A percentile compares a stretch with the other conserved stretches of the same genome.
Evolutionary conservation across 768 basidiomycete genomes (phyloP).

Genomic region (Tricholoma matsutake): DNA sequence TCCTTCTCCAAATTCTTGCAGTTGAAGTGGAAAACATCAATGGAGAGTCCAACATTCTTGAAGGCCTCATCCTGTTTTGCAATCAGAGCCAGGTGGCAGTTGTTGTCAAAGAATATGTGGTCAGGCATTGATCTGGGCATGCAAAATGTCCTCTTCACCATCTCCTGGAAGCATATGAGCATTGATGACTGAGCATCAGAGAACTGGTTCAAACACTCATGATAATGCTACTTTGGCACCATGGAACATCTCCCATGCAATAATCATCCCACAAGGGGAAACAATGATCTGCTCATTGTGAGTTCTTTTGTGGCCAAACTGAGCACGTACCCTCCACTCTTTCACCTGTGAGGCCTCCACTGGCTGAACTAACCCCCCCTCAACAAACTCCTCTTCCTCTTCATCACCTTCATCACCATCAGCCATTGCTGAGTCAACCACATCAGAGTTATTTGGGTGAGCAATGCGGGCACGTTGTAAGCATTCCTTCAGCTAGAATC

Average conservation of each 20-base stretch:
- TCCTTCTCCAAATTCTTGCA: conserved; percentile 28
- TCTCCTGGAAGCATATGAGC: conserved; percentile 9
- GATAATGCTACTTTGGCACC: conserved; percentile 22
- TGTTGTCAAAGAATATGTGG: conserved; percentile 29
- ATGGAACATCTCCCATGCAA: conserved; percentile 28
- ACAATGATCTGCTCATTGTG: conserved; percentile 35
- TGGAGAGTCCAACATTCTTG: conserved; percentile 20
- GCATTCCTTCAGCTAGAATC: conserved; percentile 16
- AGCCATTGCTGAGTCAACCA: neutral
- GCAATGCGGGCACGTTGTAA: neutral
- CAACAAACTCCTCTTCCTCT: neutral
- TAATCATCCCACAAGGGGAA: conserved; percentile 30
- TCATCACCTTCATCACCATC: neutral
- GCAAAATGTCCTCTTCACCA: conserved; percentile 19
- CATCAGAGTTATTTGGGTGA: neutral
- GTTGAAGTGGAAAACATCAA: conserved; percentile 37
- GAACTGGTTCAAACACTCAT: neutral
- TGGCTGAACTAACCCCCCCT: neutral
- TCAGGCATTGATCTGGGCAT: neutral
- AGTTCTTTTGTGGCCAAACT: conserved; percentile 26
- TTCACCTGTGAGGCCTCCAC: conserved; percentile 6
- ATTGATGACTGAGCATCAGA: too few species aligned
- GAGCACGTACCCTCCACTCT: conserved; percentile 19
- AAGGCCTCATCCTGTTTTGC: conserved; percentile 13
- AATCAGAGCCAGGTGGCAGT: conserved; percentile 17